These are phyloP conservation scores for Flueggea neowawraea DNA, from an alignment of 441 rosid species.

Conservation along the genomic window DNA sequence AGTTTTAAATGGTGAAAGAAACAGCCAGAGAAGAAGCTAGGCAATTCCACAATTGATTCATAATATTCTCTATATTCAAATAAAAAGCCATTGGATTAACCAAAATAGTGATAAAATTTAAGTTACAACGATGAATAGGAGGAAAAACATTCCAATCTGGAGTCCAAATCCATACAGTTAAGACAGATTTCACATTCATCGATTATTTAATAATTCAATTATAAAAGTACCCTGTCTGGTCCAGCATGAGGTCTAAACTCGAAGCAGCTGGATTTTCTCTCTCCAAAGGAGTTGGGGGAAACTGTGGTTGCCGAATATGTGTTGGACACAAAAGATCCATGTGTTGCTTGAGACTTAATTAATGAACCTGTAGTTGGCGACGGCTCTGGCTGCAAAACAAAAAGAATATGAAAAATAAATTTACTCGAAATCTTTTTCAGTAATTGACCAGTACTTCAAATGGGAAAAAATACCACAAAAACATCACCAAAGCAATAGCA, in stretches of 20 bases:
- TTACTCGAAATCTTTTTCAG: constrained; percentile 4
- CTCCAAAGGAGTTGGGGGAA: constrained; percentile 37
- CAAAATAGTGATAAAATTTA: too few species aligned
- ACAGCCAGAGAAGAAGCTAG: too few species aligned
- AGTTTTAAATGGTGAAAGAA: too few species aligned
- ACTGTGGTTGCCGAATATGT: constrained; percentile 33
- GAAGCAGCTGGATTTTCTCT: constrained; percentile 45
- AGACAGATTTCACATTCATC: too few species aligned
- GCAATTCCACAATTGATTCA: too few species aligned
- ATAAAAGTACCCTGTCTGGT: constrained; percentile 60
- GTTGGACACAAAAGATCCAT: constrained; percentile 34
- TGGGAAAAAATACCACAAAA: neutral
- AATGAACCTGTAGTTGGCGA: constrained; percentile 96
- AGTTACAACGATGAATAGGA: too few species aligned
- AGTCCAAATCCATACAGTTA: too few species aligned
- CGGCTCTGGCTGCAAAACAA: constrained; percentile 67
- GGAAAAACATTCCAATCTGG: too few species aligned
- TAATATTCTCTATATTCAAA: too few species aligned
- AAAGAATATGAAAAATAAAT: constrained; percentile 14
- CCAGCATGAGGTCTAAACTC: constrained; percentile 71
- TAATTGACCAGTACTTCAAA: neutral
- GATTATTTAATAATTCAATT: neutral
- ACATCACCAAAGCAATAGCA: neutral
- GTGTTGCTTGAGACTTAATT: constrained; percentile 50
- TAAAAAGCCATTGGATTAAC: too few species aligned